Evolutionary conservation across 371 early-diverging fungal genomes (phyloP).

Genomic region (Synchytrium microbalum): DNA sequence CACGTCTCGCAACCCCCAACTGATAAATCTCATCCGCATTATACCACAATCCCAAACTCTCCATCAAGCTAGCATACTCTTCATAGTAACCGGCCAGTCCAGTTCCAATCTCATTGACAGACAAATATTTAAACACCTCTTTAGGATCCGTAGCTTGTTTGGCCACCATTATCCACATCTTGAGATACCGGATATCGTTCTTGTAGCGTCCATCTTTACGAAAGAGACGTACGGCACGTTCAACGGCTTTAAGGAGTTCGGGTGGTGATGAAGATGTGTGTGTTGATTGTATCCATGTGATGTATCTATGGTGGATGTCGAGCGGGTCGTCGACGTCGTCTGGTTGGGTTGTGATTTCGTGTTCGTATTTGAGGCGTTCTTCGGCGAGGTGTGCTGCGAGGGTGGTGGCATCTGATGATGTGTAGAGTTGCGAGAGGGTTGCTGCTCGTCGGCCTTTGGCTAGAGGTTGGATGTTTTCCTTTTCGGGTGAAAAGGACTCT

Average conservation of each 20-base stretch:
- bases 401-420: neutral
- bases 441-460: slow-evolving; percentile 57
- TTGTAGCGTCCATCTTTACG: slow-evolving; percentile 55
- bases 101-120: slow-evolving; percentile 62
- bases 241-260: slow-evolving; percentile 46
- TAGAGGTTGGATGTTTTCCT: slow-evolving; percentile 75
- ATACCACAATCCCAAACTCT: too few species aligned
- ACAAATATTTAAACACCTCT: slow-evolving; percentile 62
- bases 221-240: slow-evolving; percentile 53
- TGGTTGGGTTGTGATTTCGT: slow-evolving; percentile 2
- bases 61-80: slow-evolving; percentile 62
- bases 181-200: slow-evolving; percentile 68
- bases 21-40: slow-evolving; percentile 43
- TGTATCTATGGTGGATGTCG: slow-evolving; percentile 59
- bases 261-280: slow-evolving; percentile 52
- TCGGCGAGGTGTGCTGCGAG: slow-evolving; percentile 1
- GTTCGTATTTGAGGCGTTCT: slow-evolving; percentile 3
- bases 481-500: slow-evolving; percentile 50
- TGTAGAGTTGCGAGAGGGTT: slow-evolving; percentile 32
- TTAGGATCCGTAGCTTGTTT: slow-evolving; percentile 37
- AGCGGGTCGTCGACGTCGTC: slow-evolving; percentile 60
- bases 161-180: slow-evolving; percentile 64
- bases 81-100: slow-evolving; percentile 62
- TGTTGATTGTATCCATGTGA: slow-evolving; percentile 62
- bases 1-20: slow-evolving; percentile 46